These are phyloP conservation scores for Xanthoparmelia taractica DNA, from an alignment of 495 filamentous ascomycete genomes.

Conservation along the genomic window DNA sequence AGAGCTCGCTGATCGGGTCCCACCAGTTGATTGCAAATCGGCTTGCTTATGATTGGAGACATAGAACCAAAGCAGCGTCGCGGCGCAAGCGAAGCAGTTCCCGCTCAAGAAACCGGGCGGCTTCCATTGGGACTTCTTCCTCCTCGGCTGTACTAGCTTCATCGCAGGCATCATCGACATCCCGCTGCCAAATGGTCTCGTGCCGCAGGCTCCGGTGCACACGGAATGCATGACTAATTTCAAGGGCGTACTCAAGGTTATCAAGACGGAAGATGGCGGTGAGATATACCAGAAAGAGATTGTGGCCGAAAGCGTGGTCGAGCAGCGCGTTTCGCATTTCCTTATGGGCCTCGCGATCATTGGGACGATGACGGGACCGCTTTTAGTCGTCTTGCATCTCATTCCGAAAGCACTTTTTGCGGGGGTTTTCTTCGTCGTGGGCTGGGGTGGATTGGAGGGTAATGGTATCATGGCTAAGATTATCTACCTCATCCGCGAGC, in stretches of 20 bases:
- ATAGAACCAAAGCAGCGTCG: constrained; percentile 32
- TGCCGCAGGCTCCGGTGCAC: constrained; percentile 37
- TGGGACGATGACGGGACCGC: constrained; percentile 41
- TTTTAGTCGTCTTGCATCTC: constrained; percentile 36
- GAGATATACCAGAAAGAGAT: constrained; percentile 27
- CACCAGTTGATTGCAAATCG: not conserved
- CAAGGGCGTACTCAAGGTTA: constrained; percentile 24
- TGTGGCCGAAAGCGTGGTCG: constrained; percentile 32
- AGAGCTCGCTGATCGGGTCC: not conserved
- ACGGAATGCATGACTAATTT: constrained; percentile 30
- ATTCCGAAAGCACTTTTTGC: constrained; percentile 38
- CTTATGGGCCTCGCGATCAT: constrained; percentile 35
- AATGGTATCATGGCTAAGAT: constrained; percentile 38
- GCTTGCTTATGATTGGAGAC: not conserved
- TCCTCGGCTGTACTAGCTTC: constrained; percentile 38
- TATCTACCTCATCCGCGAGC: constrained; percentile 32
- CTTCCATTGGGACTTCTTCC: constrained; percentile 44
- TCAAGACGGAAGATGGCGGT: constrained; percentile 27
- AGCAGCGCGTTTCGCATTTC: constrained; percentile 40
- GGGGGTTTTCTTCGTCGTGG: constrained; percentile 42
- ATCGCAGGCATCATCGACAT: constrained; percentile 38
- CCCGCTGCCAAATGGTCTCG: constrained; percentile 40
- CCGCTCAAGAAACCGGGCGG: constrained; percentile 40
- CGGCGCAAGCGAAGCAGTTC: constrained; percentile 40
- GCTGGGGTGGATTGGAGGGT: constrained; percentile 27